Percentiles rank a stretch among this genome's conserved stretches.
phyloP scores from a whole-genome alignment of 371 early-diverging fungal genomes.

The Mortierella sp. region DNA sequence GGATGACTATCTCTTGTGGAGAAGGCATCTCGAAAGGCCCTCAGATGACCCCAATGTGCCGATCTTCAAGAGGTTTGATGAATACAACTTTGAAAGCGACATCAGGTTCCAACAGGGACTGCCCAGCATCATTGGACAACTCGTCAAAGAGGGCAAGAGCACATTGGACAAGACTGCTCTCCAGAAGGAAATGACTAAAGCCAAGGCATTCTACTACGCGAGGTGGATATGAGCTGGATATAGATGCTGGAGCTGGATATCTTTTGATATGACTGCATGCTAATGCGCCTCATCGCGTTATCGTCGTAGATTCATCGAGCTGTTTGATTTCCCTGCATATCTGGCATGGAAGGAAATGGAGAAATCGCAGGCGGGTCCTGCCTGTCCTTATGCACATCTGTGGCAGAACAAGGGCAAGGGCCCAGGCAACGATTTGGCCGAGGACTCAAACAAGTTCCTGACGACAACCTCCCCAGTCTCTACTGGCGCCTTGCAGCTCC shows the following conservation, averaged over 20 bases:
- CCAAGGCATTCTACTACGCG: slow-evolving; percentile 65
- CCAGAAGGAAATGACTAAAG: slow-evolving; percentile 62
- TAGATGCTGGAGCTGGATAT: too few relatives aligned
- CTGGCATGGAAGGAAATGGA: slow-evolving; percentile 59
- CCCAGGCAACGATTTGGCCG: slow-evolving; percentile 28
- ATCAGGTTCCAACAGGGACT: slow-evolving; percentile 58
- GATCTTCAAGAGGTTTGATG: slow-evolving; percentile 58
- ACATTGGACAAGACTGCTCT: slow-evolving; percentile 60
- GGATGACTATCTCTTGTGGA: slow-evolving; percentile 59
- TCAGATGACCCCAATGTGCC: slow-evolving; percentile 49
- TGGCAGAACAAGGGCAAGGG: slow-evolving; percentile 68
- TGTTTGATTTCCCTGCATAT: slow-evolving; percentile 60
- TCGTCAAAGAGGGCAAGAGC: slow-evolving; percentile 55
- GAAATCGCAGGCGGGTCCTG: slow-evolving; percentile 56
- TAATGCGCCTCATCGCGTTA: neutral
- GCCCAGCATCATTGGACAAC: slow-evolving; percentile 59
- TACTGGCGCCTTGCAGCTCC: slow-evolving; percentile 29
- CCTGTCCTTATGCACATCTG: slow-evolving; percentile 70
- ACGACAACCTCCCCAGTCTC: slow-evolving; percentile 34
- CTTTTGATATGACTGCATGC: too few relatives aligned
- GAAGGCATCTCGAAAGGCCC: slow-evolving; percentile 44
- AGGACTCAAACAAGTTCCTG: slow-evolving; percentile 37
- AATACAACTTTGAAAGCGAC: slow-evolving; percentile 65
- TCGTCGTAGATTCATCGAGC: slow-evolving; percentile 57
- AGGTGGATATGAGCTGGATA: slow-evolving; percentile 44